Evolutionary conservation across 495 filamentous ascomycete species (phyloP).

Genomic region (Penicillium subrubescens): DNA sequence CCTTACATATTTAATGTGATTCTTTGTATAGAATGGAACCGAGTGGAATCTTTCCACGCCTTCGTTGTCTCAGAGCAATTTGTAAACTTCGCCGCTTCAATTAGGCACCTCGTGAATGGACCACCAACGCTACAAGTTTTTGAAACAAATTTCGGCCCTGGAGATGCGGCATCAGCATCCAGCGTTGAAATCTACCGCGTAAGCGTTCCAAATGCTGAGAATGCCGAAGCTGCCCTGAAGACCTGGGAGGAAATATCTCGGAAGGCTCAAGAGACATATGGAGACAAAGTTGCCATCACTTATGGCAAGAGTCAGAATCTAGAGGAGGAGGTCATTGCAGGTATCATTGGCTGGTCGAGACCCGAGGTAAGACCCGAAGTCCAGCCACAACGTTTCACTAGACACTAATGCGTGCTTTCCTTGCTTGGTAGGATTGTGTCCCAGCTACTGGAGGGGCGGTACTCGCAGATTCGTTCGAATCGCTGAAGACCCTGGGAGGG

Average conservation of each 20-base stretch:
- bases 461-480: background rate
- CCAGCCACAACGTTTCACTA: background rate
- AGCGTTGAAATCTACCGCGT: conserved; percentile 9
- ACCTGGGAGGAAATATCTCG: background rate
- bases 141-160: conserved; percentile 1
- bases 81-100: background rate
- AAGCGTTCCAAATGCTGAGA: background rate
- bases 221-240: background rate
- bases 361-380: conserved; percentile 4
- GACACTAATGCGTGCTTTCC: background rate
- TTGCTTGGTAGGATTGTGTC: background rate
- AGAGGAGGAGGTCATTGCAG: conserved; percentile 1
- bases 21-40: conserved; percentile 6
- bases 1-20: background rate
- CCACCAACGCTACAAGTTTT: conserved; percentile 11
- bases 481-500: background rate
- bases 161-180: background rate
- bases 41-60: conserved; percentile 6
- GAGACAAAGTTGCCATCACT: background rate
- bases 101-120: conserved; percentile 5
- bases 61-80: conserved; percentile 5
- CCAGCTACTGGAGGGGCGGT: background rate
- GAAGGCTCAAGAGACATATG: background rate
- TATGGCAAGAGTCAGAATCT: conserved; percentile 14
- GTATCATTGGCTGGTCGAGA: conserved; percentile 15